Base-by-base conservation (phyloP, 2,329 filamentous ascomycete species). In the Ophiobolus disseminans region DNA sequence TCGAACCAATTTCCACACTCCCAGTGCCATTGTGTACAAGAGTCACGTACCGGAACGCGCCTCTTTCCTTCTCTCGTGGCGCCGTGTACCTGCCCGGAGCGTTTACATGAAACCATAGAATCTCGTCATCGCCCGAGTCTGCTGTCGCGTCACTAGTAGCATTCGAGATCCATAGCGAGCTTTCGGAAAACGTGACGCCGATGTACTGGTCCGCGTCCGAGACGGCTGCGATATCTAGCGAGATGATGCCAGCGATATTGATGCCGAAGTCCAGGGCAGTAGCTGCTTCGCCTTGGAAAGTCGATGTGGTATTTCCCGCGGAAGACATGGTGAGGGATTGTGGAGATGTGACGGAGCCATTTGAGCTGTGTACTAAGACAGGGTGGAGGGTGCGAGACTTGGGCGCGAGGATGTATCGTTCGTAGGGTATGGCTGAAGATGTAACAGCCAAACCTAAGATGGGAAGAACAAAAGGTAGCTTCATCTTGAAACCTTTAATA, bases 131-230 rank as follows among this genome's bases (percentile, higher is more conserved):
- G 0, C 76, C 78, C 4, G 71, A 68, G 40, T 79, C 75, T 2
- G 72, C 72, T 1, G 76, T 81, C 1, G 76, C 76, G 60, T 82
- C 80, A 48, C 75, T 73, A 6, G 66, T 73, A 21, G 73, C 57
- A 3, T 71, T 73, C 28, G 74, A 80, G 36, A 83, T 78, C 78
- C 78, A 84, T 1, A 80, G 53, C 0, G 71, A 75, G 47, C 67
- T 72, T 42, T 77, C 75, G 2, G 71, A 70, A 45, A 73, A 78
- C 2, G 74, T 73, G 21, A 78, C 61, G 39, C 75, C 75, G 34
- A 78, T 75, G 55, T 68, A 73, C 39, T 76, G 73, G 25, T 68
- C 57, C 0, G 54, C 46, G n/a, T 63, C 57, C 4, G 70, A 71
- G 1, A 71, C 63, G 0, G 62, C 50, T 11, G 68, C 69, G 22